Evolutionary conservation across 305 asterid species (phyloP), one percentile per base, ranked within the genome.

Genomic region (Salvia sclarea): DNA sequence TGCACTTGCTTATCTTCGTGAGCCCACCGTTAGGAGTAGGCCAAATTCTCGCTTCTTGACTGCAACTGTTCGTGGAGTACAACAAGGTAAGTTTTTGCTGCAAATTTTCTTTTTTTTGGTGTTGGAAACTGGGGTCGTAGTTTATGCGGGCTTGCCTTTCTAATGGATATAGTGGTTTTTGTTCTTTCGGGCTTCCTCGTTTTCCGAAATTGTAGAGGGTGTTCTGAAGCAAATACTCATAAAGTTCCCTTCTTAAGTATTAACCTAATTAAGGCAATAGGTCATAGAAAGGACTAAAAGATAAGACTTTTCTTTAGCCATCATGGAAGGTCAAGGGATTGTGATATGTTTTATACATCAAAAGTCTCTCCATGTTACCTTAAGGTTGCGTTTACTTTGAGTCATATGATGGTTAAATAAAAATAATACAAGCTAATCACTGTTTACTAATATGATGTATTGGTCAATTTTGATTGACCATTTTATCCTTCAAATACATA

Each of bases 61-160:
- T 2, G 96, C 98, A 70, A 94, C 98, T 69, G 98, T 94, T 41
- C 96, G 81, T 76, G 96, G 98, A 65, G 92, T 94, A 48, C 99
- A 94, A 69, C 99, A 91, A 84, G 95, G 99, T 84, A 64, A 17
- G 81, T 64, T 69, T 64, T 68, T 20, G 35, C 48, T 11, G n/a
- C 20, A 33, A 13, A 16, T 14, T 3, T 38, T 73, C 37, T 11
- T 22, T 35, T 37, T 24, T 37, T 31, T 33, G 60, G 48, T 66
- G 56, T 56, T 30, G 56, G 43, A 50, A 64, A n/a, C n/a, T 14
- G 16, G 18, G 40, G 25, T 66, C n/a, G 7, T 64, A 47, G 17
- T 47, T 2, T 64, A 5, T 74, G 25, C 3, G 5, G 40, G 1
- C 38, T 47, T 30, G 14, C 30, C 53, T 49, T 57, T 2, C 45